Evolutionary conservation across 176 grass and related monocot species (phyloP), one percentile per base, ranked within the genome.

Genomic region (Phragmites australis): DNA sequence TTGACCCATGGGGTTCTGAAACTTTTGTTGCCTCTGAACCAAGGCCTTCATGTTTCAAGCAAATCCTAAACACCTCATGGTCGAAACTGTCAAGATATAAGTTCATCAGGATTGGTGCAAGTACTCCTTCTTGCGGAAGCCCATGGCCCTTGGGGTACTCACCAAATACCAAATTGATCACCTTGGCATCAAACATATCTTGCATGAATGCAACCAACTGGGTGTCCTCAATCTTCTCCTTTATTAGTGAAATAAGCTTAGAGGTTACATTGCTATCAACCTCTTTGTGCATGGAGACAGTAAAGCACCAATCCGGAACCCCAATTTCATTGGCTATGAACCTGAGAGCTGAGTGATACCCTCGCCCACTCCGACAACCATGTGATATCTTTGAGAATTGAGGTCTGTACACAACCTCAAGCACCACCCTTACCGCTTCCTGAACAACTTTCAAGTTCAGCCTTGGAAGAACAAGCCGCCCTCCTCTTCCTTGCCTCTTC

Each of bases 301-400:
- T 92, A 90, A 97, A 97, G 82, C 79, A 90, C 92, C 92, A 97
- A 83, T 92, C 86, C 5, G 86, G 87, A 30, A 88, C 52, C 56
- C 85, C 82, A 14, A 94, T 94, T 67, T 94, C 94, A 30, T 88
- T 62, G 21, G 82, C 76, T 44, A 97, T 78, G 25, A 90, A 97
- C 73, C 80, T 92, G 27, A 97, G 79, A 46, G 85, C 89, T 9
- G 89, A 92, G 58, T 77, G 73, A 64, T 85, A 85, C 32, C 90
- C 92, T 44, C 92, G 80, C 29, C 95, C 86, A 55, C 89, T 92
- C 43, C 95, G 84, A 26, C 90, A 94, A 40, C 95, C 95, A 67
- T 97, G 95, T 16, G 95, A 94, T 77, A 97, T 94, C 82, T 90
- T 97, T 44, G 92, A 97, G 80, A 97, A 97, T 6, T 97, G 84